These are phyloP conservation scores for Raddia guianensis DNA, from an alignment of 176 grass and related monocot genomes.

Conservation along the genomic window DNA sequence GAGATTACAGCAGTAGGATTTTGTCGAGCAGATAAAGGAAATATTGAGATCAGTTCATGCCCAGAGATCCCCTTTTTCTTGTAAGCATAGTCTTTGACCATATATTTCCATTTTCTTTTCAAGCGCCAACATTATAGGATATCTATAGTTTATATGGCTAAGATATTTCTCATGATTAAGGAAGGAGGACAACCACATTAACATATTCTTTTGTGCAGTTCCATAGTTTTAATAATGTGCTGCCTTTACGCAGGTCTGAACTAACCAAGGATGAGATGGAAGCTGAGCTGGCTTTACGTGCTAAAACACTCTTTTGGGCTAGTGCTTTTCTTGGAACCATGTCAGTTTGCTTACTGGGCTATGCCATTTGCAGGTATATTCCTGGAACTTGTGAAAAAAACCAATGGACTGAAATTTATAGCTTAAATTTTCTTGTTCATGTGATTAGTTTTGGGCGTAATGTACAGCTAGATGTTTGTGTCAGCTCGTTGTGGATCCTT, in stretches of 20 bases:
- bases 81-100: slow-evolving; percentile 57
- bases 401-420: slow-evolving; percentile 1
- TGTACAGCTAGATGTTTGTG: neutral
- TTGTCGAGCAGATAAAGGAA: slow-evolving; percentile 47
- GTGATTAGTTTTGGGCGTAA: slow-evolving; percentile 26
- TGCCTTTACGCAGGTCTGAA: slow-evolving; percentile 64
- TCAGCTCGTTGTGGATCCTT: slow-evolving; percentile 7
- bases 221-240: slow-evolving; percentile 35
- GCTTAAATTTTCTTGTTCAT: neutral
- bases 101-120: slow-evolving; percentile 1
- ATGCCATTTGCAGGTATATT: slow-evolving; percentile 72
- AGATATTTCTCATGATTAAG: slow-evolving; percentile 1
- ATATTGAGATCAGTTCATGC: slow-evolving; percentile 65
- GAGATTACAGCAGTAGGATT: slow-evolving; percentile 88
- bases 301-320: slow-evolving; percentile 72
- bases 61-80: slow-evolving; percentile 89
- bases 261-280: slow-evolving; percentile 86
- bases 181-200: neutral
- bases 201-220: slow-evolving; percentile 30
- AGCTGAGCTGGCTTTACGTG: slow-evolving; percentile 53
- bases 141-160: slow-evolving; percentile 24
- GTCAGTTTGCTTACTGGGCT: slow-evolving; percentile 71
- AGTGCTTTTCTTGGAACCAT: slow-evolving; percentile 73
- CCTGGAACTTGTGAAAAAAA: slow-evolving; percentile 8
- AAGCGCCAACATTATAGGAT: slow-evolving; percentile 4